Conservation (phyloP, 169 alveolate genomes). For the Neospora caninum region DNA sequence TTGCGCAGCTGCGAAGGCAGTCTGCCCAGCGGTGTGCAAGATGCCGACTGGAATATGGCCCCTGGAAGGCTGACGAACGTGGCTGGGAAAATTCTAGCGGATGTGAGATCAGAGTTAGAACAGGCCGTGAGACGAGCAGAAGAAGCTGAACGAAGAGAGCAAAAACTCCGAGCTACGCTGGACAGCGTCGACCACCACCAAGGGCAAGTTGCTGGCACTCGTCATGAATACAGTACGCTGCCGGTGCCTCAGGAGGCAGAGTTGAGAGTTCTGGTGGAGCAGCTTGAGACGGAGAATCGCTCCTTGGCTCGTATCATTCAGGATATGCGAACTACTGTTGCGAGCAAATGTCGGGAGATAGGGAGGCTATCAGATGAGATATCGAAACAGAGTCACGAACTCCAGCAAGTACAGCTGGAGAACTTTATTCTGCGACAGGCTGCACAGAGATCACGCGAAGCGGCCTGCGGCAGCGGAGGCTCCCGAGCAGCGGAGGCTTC, state of each 20-base stretch:
- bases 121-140: conserved; percentile 11
- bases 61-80: neutral
- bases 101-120: neutral
- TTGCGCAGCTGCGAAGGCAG: neutral
- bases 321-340: neutral
- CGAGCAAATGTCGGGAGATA: neutral
- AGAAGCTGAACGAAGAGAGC: neutral
- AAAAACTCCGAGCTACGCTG: neutral
- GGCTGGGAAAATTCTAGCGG: neutral
- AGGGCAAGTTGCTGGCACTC: neutral
- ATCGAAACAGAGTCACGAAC: neutral
- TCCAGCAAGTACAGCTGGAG: neutral
- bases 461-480: too few relatives aligned
- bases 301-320: neutral
- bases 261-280: neutral
- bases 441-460: too few relatives aligned
- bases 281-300: neutral
- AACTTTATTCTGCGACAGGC: too few relatives aligned
- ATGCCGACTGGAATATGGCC: neutral
- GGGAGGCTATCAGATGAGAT: neutral
- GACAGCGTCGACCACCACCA: neutral
- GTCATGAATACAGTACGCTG: neutral
- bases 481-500: too few relatives aligned
- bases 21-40: neutral
- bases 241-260: neutral